Conservation (phyloP, 2,329 filamentous ascomycete species). For the Pseudocercospora crystallina region DNA sequence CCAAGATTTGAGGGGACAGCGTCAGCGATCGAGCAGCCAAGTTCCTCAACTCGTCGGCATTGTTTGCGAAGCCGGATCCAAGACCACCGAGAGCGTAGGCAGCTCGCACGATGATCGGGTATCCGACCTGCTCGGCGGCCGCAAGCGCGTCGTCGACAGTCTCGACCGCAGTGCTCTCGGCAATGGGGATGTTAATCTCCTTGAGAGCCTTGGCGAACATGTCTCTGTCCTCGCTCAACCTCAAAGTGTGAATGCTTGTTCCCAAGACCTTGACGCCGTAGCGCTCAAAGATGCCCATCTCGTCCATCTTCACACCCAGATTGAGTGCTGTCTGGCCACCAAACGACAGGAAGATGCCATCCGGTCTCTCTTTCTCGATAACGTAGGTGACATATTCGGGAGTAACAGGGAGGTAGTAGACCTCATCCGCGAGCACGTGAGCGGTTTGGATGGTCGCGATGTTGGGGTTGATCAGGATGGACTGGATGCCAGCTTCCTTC, state of each 20-base stretch:
- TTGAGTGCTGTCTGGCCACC: conserved; percentile 97
- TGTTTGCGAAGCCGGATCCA: conserved; percentile 92
- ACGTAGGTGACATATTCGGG: conserved; percentile 97
- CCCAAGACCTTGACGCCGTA: conserved; percentile 95
- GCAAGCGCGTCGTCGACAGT: conserved; percentile 90
- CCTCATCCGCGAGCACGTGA: conserved; percentile 91
- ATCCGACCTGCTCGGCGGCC: conserved; percentile 83
- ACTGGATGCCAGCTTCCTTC: conserved; percentile 89
- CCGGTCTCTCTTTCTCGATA: conserved; percentile 91
- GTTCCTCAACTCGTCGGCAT: conserved; percentile 89
- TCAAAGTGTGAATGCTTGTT: conserved; percentile 89
- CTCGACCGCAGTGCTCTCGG: conserved; percentile 88
- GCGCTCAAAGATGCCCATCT: conserved; percentile 90
- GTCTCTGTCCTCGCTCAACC: conserved; percentile 93
- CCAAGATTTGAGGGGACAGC: conserved; percentile 90
- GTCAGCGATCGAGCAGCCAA: conserved; percentile 90
- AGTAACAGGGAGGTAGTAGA: conserved; percentile 97
- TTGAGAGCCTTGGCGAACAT: conserved; percentile 93
- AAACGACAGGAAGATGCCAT: conserved; percentile 96
- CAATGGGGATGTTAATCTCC: conserved; percentile 96
- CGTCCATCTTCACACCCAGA: conserved; percentile 95
- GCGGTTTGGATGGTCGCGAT: conserved; percentile 98
- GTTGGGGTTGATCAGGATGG: conserved; percentile 95
- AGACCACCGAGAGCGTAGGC: conserved; percentile 95
- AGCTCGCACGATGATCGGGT: conserved; percentile 96